Evolutionary conservation across 176 grass and related monocot genomes (phyloP), one percentile per base, ranked within the genome.

Genomic region (Themeda triandra): DNA sequence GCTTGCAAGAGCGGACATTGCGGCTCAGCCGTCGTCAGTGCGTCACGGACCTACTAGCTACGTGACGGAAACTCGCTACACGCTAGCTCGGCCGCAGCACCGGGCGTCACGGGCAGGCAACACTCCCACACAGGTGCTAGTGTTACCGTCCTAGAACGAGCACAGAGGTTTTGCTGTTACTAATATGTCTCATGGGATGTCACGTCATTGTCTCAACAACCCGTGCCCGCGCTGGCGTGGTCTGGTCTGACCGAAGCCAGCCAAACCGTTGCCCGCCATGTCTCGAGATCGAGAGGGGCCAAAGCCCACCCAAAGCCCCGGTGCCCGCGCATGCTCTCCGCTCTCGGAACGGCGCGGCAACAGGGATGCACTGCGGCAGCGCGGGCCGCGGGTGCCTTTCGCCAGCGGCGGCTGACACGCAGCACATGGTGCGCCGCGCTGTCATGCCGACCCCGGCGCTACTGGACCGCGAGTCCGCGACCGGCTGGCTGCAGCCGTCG

Each of bases 101-200:
- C 48, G 48, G 19, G 49, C 27, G 72, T 89, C 87, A 85, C 77
- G 87, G 76, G 69, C 63, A 29, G 9, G 46, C 17, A 54, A 21
- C 49, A 54, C 17, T 6, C 10, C 6, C 6, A 18, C 14, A 51
- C 17, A 4, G 44, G 48, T 0, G 15, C 48, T 46, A 15, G 12
- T 45, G 13, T 15, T 14, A 13, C 33, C n/a, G n/a, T n/a, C n/a
- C n/a, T n/a, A n/a, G n/a, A n/a, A 33, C 32, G 46, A 49, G 46
- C 46, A 49, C 46, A 18, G 14, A 49, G 46, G 46, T 49, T 49
- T 51, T 21, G 49, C 18, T 51, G 48, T 51, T 48, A 15, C 13
- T 14, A 46, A 42, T 2, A 4, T 40, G 6, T 31, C 13, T 27
- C 23, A 31, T 62, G 48, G 1, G 48, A 51, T 51, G 78, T 78